Conservation (phyloP, 2,329 filamentous ascomycete species). For the Alternaria viburni region DNA sequence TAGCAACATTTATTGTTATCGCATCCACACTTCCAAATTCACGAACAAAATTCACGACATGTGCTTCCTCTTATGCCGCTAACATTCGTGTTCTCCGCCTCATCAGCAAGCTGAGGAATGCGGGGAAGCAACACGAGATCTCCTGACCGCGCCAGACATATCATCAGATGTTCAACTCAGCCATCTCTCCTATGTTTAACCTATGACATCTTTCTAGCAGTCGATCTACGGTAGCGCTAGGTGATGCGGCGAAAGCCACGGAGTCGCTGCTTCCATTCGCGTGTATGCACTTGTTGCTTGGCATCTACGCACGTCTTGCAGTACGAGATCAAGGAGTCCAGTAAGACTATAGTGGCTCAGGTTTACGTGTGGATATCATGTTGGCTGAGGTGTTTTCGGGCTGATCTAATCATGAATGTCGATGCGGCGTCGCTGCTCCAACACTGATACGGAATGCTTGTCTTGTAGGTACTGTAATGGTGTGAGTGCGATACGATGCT, state of each 20-base stretch:
- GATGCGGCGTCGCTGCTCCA: background rate
- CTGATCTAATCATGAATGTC: background rate
- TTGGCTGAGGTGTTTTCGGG: background rate
- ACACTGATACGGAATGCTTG: background rate
- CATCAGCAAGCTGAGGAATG: background rate
- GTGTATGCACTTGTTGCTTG: background rate
- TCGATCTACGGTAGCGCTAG: too few species aligned
- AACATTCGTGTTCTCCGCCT: background rate
- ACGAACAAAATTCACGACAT: background rate
- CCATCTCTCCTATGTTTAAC: background rate
- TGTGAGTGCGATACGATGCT: fast-evolving
- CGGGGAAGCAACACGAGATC: slow-evolving; percentile 9
- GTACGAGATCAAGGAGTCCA: background rate
- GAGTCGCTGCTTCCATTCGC: background rate
- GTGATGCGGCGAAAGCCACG: background rate
- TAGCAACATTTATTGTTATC: background rate
- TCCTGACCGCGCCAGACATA: background rate
- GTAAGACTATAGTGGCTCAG: background rate
- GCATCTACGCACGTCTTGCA: background rate
- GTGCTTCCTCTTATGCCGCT: background rate
- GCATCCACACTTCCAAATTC: background rate
- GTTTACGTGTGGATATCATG: background rate
- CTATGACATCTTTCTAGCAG: background rate
- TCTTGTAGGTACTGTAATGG: fast-evolving
- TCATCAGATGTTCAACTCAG: background rate